These are phyloP conservation scores for Candolleomyces aberdarensis DNA, from an alignment of 768 basidiomycete genomes.

Conservation along the genomic window DNA sequence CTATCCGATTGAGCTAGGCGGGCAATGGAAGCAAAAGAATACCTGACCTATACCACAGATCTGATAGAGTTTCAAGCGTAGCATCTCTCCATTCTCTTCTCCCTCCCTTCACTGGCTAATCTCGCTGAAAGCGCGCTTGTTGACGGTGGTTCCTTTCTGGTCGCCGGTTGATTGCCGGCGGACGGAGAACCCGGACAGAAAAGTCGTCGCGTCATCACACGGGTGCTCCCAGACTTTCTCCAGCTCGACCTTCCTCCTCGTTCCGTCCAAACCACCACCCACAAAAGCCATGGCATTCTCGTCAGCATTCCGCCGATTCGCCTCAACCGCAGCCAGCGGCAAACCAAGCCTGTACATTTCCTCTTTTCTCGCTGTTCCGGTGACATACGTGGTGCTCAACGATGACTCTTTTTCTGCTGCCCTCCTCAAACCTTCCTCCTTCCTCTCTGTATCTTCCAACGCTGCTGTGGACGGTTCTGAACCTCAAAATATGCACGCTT, in stretches of 20 bases:
- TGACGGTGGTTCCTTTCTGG: too few species aligned
- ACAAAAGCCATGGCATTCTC: background rate
- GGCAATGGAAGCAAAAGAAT: conserved; percentile 22
- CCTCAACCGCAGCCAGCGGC: conserved; percentile 42
- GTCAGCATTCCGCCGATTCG: conserved; percentile 40
- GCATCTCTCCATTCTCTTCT: too few species aligned
- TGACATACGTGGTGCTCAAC: conserved; percentile 28
- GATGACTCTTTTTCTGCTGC: conserved; percentile 1
- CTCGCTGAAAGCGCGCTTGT: too few species aligned
- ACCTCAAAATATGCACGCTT: background rate
- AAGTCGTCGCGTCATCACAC: background rate
- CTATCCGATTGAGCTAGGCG: conserved; percentile 62
- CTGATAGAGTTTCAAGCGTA: background rate
- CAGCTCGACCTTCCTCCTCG: background rate
- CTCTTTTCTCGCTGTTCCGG: conserved; percentile 28
- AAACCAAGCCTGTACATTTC: conserved; percentile 27
- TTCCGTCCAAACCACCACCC: background rate
- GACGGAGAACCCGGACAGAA: too few species aligned
- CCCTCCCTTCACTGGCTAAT: too few species aligned
- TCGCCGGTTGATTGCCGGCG: too few species aligned
- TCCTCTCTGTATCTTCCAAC: conserved; percentile 4
- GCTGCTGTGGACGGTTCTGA: background rate
- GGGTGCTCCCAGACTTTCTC: background rate
- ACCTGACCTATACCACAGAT: background rate
- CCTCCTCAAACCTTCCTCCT: conserved; percentile 12